A percentile compares a stretch with the other conserved stretches of the same genome.
Conservation (phyloP, 805 yeast species). For the Yarrowia sp. region DNA sequence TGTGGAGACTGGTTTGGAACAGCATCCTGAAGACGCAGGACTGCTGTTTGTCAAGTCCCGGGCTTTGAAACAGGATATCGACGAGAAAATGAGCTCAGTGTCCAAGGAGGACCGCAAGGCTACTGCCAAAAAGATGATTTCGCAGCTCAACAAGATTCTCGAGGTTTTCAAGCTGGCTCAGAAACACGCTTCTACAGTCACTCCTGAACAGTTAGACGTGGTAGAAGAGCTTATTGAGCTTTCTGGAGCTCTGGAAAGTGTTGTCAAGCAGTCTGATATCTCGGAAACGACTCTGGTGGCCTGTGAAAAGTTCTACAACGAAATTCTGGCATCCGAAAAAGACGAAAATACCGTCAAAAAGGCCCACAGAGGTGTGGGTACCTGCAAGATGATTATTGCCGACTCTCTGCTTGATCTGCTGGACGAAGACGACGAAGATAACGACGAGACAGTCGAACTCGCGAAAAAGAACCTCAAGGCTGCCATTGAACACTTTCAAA, state of each 20-base stretch:
- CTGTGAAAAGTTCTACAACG: neutral
- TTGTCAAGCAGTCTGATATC: conserved; percentile 29
- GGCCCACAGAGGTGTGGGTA: conserved; percentile 38
- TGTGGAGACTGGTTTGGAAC: conserved; percentile 53
- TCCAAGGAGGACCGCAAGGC: neutral
- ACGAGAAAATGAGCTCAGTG: conserved; percentile 32
- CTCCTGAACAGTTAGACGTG: conserved; percentile 38
- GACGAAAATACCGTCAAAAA: conserved; percentile 23
- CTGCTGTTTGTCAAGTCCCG: conserved; percentile 54
- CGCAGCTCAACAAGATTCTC: conserved; percentile 40
- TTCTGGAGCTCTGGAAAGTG: conserved; percentile 56
- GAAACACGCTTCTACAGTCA: conserved; percentile 20
- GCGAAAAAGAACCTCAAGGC: conserved; percentile 46
- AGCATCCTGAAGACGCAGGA: conserved; percentile 46
- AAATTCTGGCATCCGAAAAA: neutral
- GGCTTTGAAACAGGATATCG: conserved; percentile 45
- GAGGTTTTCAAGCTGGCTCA: conserved; percentile 47
- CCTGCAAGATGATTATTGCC: conserved; percentile 35
- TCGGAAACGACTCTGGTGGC: conserved; percentile 1
- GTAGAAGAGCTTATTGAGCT: conserved; percentile 54
- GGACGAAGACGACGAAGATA: conserved; percentile 32
- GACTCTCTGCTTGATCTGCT: conserved; percentile 34
- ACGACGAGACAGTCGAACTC: conserved; percentile 31
- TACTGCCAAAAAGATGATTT: neutral
- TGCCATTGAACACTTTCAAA: conserved; percentile 57